Conservation (phyloP, 2,329 filamentous ascomycete genomes). For the Penicillium fuscoglaucum region DNA sequence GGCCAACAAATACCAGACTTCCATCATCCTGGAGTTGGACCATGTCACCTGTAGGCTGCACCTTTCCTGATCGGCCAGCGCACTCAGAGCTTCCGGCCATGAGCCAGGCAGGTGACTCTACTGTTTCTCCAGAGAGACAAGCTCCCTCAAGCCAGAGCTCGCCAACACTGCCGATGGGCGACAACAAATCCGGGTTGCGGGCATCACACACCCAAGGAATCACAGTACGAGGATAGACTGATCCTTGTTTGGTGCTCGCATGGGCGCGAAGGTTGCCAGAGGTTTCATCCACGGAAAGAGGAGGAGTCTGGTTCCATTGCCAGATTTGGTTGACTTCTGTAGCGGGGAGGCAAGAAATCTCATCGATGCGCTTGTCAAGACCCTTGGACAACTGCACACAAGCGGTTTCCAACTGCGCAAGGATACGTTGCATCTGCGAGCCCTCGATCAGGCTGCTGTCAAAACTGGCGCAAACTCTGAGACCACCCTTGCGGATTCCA, state of each 20-base stretch:
- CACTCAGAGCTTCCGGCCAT: constrained; percentile 34
- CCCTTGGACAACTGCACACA: constrained; percentile 30
- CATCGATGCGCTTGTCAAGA: constrained; percentile 27
- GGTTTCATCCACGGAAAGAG: constrained; percentile 35
- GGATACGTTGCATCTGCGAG: constrained; percentile 41
- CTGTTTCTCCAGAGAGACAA: constrained; percentile 28
- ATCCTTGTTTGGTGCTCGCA: constrained; percentile 23
- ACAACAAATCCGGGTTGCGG: constrained; percentile 37
- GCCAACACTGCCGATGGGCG: constrained; percentile 44
- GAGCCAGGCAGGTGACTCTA: constrained; percentile 31
- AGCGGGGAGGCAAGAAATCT: constrained; percentile 42
- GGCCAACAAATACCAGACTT: constrained; percentile 33
- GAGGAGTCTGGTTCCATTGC: constrained; percentile 43
- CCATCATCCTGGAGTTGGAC: constrained; percentile 33
- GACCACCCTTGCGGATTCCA: constrained; percentile 45
- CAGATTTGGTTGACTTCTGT: constrained; percentile 46
- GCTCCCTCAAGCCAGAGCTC: constrained; percentile 46
- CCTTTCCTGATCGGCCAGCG: constrained; percentile 33
- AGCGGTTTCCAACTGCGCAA: constrained; percentile 39
- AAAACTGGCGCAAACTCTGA: constrained; percentile 48
- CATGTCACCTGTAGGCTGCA: constrained; percentile 37
- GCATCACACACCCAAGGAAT: constrained; percentile 34
- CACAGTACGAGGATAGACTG: constrained; percentile 36
- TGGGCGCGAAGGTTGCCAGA: constrained; percentile 27
- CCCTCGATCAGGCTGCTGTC: constrained; percentile 40